A percentile compares a stretch with the other conserved stretches of the same genome.
phyloP scores from a whole-genome alignment of 2,329 filamentous ascomycete species.

The Colletotrichum limetticola region DNA sequence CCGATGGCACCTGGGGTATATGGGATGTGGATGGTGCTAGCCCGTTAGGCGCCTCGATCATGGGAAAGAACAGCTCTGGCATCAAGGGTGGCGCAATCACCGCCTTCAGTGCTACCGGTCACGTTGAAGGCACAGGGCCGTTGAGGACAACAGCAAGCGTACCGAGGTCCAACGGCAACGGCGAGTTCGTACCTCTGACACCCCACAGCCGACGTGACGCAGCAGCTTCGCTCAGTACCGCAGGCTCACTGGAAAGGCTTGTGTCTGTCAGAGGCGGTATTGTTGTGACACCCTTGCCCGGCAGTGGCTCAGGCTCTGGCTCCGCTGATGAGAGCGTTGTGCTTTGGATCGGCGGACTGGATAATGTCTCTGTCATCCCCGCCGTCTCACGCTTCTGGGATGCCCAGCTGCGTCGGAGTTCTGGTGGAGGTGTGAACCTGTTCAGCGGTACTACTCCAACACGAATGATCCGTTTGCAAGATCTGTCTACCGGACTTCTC shows the following conservation, averaged over 20 bases:
- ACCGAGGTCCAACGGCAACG: constrained; percentile 40
- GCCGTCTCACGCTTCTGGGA: constrained; percentile 69
- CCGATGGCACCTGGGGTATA: constrained; percentile 75
- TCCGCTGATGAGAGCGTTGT: constrained; percentile 64
- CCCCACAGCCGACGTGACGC: constrained; percentile 69
- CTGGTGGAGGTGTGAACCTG: constrained; percentile 62
- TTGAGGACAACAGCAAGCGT: constrained; percentile 48
- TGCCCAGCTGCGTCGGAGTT: constrained; percentile 63
- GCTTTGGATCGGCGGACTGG: constrained; percentile 66
- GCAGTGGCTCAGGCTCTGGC: constrained; percentile 50
- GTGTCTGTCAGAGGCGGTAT: constrained; percentile 64
- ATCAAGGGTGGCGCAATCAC: constrained; percentile 69
- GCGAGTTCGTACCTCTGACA: constrained; percentile 73
- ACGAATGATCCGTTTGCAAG: constrained; percentile 65
- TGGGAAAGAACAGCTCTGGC: constrained; percentile 62
- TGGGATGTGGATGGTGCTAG: constrained; percentile 73
- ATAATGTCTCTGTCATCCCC: constrained; percentile 68
- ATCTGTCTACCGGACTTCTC: constrained; percentile 63
- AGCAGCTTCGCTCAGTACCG: constrained; percentile 54
- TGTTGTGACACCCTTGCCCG: constrained; percentile 58
- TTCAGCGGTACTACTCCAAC: constrained; percentile 66
- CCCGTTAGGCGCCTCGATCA: constrained; percentile 57
- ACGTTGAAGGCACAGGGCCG: constrained; percentile 68
- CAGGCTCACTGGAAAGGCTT: constrained; percentile 60
- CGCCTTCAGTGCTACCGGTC: constrained; percentile 67